Percentiles rank a stretch among this genome's conserved stretches.
Evolutionary conservation across 768 basidiomycete species (phyloP).

Genomic region (Lenzites betulinus): DNA sequence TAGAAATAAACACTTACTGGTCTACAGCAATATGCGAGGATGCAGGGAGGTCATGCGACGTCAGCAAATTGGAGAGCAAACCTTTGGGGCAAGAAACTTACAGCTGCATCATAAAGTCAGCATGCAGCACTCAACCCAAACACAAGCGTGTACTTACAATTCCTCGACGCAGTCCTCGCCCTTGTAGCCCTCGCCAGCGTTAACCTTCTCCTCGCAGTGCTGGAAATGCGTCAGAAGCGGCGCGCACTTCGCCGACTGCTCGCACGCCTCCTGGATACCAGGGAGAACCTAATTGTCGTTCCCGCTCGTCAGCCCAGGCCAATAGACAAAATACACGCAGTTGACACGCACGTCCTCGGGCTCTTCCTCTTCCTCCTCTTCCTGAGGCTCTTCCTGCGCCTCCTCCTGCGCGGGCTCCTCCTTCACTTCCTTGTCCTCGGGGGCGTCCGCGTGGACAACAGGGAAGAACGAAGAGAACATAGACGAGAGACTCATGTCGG

Average conservation of each 20-base stretch:
- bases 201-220: conserved; percentile 88
- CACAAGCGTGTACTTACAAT: conserved; percentile 44
- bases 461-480: conserved; percentile 47
- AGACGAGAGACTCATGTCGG: conserved; percentile 43
- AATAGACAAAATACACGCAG: background rate
- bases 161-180: conserved; percentile 94
- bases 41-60: background rate
- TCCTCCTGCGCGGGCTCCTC: conserved; percentile 37
- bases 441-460: conserved; percentile 45
- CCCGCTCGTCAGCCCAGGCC: too few relatives aligned
- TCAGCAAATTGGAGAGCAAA: conserved; percentile 4
- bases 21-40: conserved; percentile 39
- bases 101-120: conserved; percentile 25
- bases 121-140: background rate
- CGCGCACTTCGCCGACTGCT: conserved; percentile 64
- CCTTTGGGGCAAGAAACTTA: conserved; percentile 14
- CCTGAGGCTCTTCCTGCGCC: conserved; percentile 29
- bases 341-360: conserved; percentile 76
- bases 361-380: conserved; percentile 40
- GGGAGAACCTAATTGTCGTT: conserved; percentile 57
- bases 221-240: conserved; percentile 79
- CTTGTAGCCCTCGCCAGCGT: conserved; percentile 80
- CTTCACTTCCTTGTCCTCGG: conserved; percentile 37
- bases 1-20: conserved; percentile 56
- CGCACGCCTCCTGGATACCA: conserved; percentile 73